Conservation (phyloP, 1,284 basidiomycete species). For the Ustilago cynodontis region DNA sequence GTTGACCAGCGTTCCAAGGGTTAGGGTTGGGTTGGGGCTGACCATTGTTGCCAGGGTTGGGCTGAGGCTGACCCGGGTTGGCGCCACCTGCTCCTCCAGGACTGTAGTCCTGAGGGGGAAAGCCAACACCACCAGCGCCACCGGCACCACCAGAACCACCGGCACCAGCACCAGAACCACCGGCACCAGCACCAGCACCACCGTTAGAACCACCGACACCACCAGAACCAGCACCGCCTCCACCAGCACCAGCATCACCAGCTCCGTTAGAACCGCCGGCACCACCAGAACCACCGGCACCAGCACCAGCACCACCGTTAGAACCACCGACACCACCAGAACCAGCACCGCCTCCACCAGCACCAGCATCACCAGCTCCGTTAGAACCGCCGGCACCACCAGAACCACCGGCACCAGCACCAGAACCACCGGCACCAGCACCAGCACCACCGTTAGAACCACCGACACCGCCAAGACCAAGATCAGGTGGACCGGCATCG, state of each 20-base stretch:
- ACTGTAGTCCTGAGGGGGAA: too few species aligned
- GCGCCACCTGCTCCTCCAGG: background rate
- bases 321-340: constrained; percentile 14
- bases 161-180: constrained; percentile 4
- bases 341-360: constrained; percentile 13
- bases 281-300: constrained; percentile 8
- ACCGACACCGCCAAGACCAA: constrained; percentile 19
- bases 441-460: constrained; percentile 3
- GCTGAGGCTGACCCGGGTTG: background rate
- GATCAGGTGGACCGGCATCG: constrained; percentile 6
- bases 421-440: constrained; percentile 9
- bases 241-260: constrained; percentile 7
- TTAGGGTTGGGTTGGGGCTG: too few species aligned
- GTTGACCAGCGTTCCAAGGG: background rate
- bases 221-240: background rate
- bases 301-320: constrained; percentile 1
- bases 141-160: too few species aligned
- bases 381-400: constrained; percentile 17
- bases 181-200: constrained; percentile 1
- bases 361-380: constrained; percentile 4
- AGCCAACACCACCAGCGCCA: too few species aligned
- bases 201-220: constrained; percentile 1
- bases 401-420: constrained; percentile 6
- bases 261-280: background rate
- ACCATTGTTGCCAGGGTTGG: background rate